Conservation (phyloP, 1,284 basidiomycete species). For the Trichosporon sp. region DNA sequence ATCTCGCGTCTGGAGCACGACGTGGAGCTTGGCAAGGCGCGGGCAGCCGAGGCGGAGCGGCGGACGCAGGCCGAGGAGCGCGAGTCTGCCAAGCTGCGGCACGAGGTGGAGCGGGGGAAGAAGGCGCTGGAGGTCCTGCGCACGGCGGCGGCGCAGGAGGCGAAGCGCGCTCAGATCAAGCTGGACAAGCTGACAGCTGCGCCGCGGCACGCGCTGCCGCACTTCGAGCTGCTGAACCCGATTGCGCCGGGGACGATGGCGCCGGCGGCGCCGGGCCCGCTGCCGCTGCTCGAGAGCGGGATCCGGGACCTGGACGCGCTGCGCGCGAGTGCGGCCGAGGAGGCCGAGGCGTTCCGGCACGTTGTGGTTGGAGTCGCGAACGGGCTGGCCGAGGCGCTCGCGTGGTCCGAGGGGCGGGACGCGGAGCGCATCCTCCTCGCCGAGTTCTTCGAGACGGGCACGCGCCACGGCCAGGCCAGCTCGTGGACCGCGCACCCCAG, state of each 20-base stretch:
- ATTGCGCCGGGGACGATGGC: conserved; percentile 30
- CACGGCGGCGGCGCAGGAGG: conserved; percentile 56
- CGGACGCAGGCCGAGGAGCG: conserved; percentile 56
- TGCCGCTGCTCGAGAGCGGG: conserved; percentile 63
- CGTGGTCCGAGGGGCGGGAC: conserved; percentile 14
- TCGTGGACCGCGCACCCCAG: conserved; percentile 44
- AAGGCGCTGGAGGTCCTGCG: conserved; percentile 46
- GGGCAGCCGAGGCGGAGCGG: conserved; percentile 53
- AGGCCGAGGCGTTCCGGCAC: conserved; percentile 65
- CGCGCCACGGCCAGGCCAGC: conserved; percentile 25
- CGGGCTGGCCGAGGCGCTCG: conserved; percentile 58
- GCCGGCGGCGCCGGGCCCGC: conserved; percentile 36
- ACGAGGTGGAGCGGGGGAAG: conserved; percentile 36
- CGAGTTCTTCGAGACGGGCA: conserved; percentile 13
- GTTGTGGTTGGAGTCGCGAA: conserved; percentile 67
- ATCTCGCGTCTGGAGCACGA: conserved; percentile 52
- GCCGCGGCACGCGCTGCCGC: conserved; percentile 58
- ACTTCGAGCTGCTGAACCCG: conserved; percentile 44
- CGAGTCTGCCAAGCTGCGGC: conserved; percentile 55
- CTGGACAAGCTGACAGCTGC: conserved; percentile 70
- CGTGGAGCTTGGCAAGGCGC: conserved; percentile 60
- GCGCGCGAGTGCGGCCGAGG: conserved; percentile 61
- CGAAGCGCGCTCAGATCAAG: conserved; percentile 71
- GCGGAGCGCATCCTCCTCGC: background rate
- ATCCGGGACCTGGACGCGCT: conserved; percentile 69